These are phyloP conservation scores for Galerina marginata DNA, from an alignment of 768 basidiomycete species.

Conservation along the genomic window DNA sequence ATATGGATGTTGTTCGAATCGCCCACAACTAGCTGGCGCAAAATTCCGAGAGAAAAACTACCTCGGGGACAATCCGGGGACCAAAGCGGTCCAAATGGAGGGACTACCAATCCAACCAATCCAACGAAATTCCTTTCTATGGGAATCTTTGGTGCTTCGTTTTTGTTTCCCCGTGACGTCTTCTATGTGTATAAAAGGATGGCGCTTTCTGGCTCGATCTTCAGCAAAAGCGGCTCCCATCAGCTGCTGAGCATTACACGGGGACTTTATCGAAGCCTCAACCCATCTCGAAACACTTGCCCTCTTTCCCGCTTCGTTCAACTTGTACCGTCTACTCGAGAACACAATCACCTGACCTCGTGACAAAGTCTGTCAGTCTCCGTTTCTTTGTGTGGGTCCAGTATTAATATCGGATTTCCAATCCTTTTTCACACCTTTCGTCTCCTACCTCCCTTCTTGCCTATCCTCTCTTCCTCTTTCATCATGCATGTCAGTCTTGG, in stretches of 20 bases:
- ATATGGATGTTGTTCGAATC: neutral
- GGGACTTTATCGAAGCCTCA: neutral
- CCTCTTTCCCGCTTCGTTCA: neutral
- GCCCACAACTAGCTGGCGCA: neutral
- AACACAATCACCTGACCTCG: constrained; percentile 8
- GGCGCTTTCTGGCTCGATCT: neutral
- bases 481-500: neutral
- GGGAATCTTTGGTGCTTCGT: neutral
- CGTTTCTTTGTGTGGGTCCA: constrained; percentile 10
- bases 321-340: neutral
- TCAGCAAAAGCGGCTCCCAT: constrained; percentile 5
- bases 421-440: neutral
- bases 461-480: neutral
- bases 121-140: constrained; percentile 1
- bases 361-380: neutral
- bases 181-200: constrained; percentile 6
- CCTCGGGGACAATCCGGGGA: constrained; percentile 14
- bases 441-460: neutral
- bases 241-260: neutral
- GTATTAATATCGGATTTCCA: neutral
- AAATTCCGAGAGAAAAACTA: constrained; percentile 3
- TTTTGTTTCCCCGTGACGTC: constrained; percentile 1
- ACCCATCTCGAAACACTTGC: neutral
- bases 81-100: neutral
- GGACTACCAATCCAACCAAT: constrained; percentile 6